A percentile compares a stretch with the other conserved stretches of the same genome.
These are phyloP conservation scores for Lactifluus echinatus DNA, from an alignment of 768 basidiomycete genomes.

Conservation along the genomic window DNA sequence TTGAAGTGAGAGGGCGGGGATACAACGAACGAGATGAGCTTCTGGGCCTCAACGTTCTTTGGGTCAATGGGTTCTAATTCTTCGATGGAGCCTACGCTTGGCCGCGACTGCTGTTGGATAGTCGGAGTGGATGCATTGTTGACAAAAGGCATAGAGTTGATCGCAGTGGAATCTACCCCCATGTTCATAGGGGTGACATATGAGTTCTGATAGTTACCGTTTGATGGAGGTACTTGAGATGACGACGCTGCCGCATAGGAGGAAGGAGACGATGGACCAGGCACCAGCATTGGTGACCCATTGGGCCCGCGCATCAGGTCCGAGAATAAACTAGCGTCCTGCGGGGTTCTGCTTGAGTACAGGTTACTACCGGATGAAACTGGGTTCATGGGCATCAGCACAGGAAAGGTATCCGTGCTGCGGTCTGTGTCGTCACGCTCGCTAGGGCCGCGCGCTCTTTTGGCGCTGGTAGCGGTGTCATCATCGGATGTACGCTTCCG, in stretches of 20 bases:
- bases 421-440: conserved; percentile 36
- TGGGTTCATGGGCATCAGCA: conserved; percentile 48
- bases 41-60: conserved; percentile 70
- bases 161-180: conserved; percentile 41
- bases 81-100: conserved; percentile 17
- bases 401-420: conserved; percentile 40
- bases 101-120: conserved; percentile 30
- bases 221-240: conserved; percentile 12
- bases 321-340: conserved; percentile 44
- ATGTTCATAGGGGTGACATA: conserved; percentile 55
- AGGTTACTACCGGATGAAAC: conserved; percentile 31
- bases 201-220: conserved; percentile 28
- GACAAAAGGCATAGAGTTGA: conserved; percentile 42
- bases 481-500: conserved; percentile 52
- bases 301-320: conserved; percentile 26
- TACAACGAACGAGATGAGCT: conserved; percentile 60
- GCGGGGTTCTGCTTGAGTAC: conserved; percentile 37
- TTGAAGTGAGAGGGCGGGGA: neutral
- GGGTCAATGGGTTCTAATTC: conserved; percentile 60
- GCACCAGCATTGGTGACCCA: conserved; percentile 54
- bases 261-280: conserved; percentile 28
- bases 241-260: conserved; percentile 25
- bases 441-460: conserved; percentile 40
- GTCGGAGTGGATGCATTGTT: conserved; percentile 23
- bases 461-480: conserved; percentile 34